Evolutionary conservation across 257 asterid species (phyloP).

Genomic region (Avicennia marina): DNA sequence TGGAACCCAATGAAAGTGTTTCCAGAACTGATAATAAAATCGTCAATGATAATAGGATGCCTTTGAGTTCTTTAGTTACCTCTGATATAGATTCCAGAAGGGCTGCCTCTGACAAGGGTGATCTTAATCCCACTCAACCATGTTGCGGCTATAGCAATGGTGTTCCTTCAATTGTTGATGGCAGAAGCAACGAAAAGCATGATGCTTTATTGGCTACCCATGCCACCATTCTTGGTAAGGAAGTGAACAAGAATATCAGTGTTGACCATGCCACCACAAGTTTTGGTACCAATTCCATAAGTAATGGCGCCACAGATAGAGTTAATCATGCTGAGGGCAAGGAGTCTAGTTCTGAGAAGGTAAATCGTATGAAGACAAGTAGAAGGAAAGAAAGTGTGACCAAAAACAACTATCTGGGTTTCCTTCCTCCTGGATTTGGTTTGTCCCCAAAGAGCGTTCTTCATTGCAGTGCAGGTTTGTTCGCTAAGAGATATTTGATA

Average conservation of each 20-base stretch:
- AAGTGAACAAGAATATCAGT: conserved; percentile 13
- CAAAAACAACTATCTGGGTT: conserved; percentile 14
- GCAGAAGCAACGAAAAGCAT: not conserved
- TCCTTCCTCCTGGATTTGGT: conserved; percentile 28
- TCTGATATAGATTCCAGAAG: conserved; percentile 16
- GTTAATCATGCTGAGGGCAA: conserved; percentile 13
- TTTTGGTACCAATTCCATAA: conserved; percentile 3
- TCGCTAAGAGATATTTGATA: not conserved
- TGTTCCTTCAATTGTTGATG: conserved; percentile 10
- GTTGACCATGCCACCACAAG: conserved; percentile 10
- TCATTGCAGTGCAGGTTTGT: conserved; percentile 34
- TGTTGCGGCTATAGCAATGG: conserved; percentile 7
- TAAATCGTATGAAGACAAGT: conserved; percentile 8
- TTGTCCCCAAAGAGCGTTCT: conserved; percentile 45
- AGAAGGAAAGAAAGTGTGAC: conserved; percentile 15
- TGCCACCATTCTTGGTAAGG: conserved; percentile 5
- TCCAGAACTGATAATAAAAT: conserved; percentile 2
- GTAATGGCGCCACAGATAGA: not conserved
- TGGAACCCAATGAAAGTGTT: conserved; percentile 38
- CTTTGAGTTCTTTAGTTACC: conserved; percentile 10
- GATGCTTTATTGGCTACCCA: conserved; percentile 6
- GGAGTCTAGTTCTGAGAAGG: conserved; percentile 10
- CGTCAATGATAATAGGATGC: not conserved
- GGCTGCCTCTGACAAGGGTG: conserved; percentile 11
- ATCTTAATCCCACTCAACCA: conserved; percentile 11